Conservation (phyloP, 2,329 filamentous ascomycete species). For the Didymella arachidicola region DNA sequence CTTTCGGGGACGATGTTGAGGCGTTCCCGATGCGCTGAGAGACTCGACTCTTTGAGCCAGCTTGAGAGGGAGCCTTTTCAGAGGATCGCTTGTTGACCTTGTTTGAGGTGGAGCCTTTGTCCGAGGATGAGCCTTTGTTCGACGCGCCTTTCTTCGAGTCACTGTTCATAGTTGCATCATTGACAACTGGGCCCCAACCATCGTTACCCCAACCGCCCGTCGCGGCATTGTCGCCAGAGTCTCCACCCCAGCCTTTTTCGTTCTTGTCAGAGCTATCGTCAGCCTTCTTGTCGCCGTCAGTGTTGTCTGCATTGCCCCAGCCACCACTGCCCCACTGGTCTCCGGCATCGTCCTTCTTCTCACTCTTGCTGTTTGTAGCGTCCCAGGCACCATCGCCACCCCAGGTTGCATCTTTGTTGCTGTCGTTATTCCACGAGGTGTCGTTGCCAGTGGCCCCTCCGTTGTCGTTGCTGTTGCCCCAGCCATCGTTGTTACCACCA, state of each 20-base stretch:
- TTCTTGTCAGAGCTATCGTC: not conserved
- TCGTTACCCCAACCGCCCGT: not conserved
- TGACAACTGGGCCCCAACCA: not conserved
- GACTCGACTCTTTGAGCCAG: not conserved
- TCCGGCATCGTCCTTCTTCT: not conserved
- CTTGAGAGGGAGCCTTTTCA: constrained; percentile 10
- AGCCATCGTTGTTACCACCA: not conserved
- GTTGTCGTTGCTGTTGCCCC: not conserved
- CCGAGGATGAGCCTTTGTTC: not conserved
- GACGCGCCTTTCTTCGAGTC: not conserved
- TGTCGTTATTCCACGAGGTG: not conserved
- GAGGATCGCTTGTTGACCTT: not conserved
- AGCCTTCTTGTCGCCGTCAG: not conserved
- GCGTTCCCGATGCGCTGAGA: not conserved
- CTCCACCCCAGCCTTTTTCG: not conserved
- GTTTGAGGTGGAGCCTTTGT: not conserved
- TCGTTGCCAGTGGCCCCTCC: too few relatives aligned
- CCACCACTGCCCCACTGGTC: not conserved
- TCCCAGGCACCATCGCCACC: too few relatives aligned
- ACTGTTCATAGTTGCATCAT: not conserved
- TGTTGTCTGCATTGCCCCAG: not conserved
- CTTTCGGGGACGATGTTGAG: constrained; percentile 3
- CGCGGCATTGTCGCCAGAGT: not conserved
- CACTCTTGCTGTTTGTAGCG: not conserved
- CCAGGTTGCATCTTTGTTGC: too few relatives aligned